These are phyloP conservation scores for Teratosphaeria nubilosa DNA, from an alignment of 2,329 filamentous ascomycete genomes.

Conservation along the genomic window DNA sequence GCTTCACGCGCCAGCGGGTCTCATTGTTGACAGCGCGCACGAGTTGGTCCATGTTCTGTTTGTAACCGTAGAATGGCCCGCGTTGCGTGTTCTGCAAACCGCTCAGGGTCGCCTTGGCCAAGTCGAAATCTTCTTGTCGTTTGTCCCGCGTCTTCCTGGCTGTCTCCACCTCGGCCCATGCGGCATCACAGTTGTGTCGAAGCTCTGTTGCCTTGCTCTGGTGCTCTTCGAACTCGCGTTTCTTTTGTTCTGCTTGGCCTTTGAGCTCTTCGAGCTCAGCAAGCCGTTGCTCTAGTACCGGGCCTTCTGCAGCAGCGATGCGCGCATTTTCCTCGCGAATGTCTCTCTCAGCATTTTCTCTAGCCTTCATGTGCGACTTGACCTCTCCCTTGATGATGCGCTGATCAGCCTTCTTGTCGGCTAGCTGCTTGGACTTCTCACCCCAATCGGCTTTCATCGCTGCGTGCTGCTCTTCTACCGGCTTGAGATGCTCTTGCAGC, in stretches of 20 bases:
- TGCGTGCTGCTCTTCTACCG: slow-evolving; percentile 38
- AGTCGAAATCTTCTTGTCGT: slow-evolving; percentile 21
- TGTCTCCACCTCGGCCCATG: slow-evolving; percentile 5
- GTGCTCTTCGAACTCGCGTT: slow-evolving; percentile 27
- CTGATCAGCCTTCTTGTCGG: slow-evolving; percentile 42
- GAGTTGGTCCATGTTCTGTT: slow-evolving; percentile 51
- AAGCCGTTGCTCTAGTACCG: slow-evolving; percentile 53
- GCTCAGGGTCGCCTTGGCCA: slow-evolving; percentile 42
- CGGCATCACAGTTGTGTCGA: slow-evolving; percentile 20
- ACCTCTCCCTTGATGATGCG: slow-evolving; percentile 53
- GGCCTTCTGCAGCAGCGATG: slow-evolving; percentile 55
- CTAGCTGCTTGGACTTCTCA: slow-evolving; percentile 16
- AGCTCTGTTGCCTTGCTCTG: slow-evolving; percentile 27
- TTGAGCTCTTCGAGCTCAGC: slow-evolving; percentile 42
- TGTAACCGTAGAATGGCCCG: slow-evolving; percentile 53
- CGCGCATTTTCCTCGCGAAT: slow-evolving; percentile 49
- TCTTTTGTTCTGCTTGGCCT: slow-evolving; percentile 37
- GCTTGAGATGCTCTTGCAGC: slow-evolving; percentile 28
- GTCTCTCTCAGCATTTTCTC: slow-evolving; percentile 33
- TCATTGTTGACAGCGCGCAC: slow-evolving; percentile 62
- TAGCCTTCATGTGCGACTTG: slow-evolving; percentile 39
- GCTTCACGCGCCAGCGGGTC: slow-evolving; percentile 55
- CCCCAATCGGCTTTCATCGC: slow-evolving; percentile 45
- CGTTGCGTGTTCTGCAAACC: slow-evolving; percentile 48
- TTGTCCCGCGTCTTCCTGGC: slow-evolving; percentile 10